Evolutionary conservation across 345 rosid genomes (phyloP), one percentile per base, ranked within the genome.

Genomic region (Odontarrhena argentea): DNA sequence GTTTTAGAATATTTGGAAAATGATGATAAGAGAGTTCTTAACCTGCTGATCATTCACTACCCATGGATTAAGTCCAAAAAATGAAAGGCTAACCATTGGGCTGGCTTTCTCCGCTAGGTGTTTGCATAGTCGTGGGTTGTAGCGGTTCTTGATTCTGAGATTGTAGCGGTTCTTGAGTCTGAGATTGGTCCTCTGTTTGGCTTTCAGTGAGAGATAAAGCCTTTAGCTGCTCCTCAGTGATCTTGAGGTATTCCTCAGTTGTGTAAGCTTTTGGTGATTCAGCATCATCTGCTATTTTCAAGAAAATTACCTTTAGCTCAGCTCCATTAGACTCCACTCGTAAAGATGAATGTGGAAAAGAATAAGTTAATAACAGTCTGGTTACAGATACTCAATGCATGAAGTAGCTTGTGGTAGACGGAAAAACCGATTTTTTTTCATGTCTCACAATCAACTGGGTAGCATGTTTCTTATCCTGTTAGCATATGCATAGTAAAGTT

Each of bases 141-240:
- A 11, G 6, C 43, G 48, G 55, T 80, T 73, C 84, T 74, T 67
- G 82, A 40, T 73, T 56, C 70, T 76, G 76, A 75, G 28, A 50
- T 55, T 64, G 40, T 70, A 11, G 6, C 40, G 48, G 52, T 78
- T 73, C 84, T 74, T 67, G 82, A 44, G 74, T 56, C 70, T 76
- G 76, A 75, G 49, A 42, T 57, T 69, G 77, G 56, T 79, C 67
- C 66, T 77, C 85, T 7, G 46, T 26, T 14, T 73, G 78, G 69
- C 71, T 80, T 70, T 76, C 78, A 35, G 7, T 73, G 0, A 65
- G 22, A 22, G 80, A 55, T 1, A 78, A 61, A 76, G 92, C 83
- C 71, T 88, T 84, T 28, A 88, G 84, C 77, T 88, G 99, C 74
- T 87, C 95, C 65, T 94, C 95, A 1, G 96, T 87, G 62, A 88